These are phyloP conservation scores for Irpex sp. DNA, from an alignment of 1,284 basidiomycete genomes.

Conservation along the genomic window DNA sequence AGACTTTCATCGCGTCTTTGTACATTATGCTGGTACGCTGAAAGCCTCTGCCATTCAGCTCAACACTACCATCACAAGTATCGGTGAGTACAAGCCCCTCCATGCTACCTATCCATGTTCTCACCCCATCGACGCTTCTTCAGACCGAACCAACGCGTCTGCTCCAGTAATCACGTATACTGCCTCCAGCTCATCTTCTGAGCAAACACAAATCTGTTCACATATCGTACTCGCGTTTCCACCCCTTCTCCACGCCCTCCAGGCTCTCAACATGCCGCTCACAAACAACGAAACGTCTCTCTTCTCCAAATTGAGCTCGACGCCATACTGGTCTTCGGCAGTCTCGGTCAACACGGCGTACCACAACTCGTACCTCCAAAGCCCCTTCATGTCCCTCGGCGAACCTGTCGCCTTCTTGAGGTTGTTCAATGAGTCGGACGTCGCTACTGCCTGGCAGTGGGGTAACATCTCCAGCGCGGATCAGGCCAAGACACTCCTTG, in stretches of 20 bases:
- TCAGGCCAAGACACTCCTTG: background rate
- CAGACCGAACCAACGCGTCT: background rate
- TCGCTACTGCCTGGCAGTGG: constrained; percentile 4
- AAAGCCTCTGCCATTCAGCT: background rate
- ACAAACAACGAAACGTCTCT: background rate
- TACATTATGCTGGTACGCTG: background rate
- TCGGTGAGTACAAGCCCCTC: background rate
- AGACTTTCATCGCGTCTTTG: constrained; percentile 3
- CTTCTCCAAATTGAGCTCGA: background rate
- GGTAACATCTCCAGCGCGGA: background rate
- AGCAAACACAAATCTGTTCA: background rate
- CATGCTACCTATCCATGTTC: background rate
- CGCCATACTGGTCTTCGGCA: background rate
- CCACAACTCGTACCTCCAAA: background rate
- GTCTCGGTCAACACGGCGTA: background rate
- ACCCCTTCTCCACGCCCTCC: background rate
- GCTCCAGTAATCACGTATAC: background rate
- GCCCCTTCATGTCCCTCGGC: background rate
- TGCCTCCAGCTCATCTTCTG: background rate
- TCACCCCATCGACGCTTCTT: background rate
- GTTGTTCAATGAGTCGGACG: background rate
- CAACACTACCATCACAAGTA: background rate
- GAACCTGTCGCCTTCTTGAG: background rate
- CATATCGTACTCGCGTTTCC: constrained; percentile 1
- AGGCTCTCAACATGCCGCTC: background rate